phyloP scores from a whole-genome alignment of 2,329 filamentous ascomycete genomes.

The Fusarium pilosicola region DNA sequence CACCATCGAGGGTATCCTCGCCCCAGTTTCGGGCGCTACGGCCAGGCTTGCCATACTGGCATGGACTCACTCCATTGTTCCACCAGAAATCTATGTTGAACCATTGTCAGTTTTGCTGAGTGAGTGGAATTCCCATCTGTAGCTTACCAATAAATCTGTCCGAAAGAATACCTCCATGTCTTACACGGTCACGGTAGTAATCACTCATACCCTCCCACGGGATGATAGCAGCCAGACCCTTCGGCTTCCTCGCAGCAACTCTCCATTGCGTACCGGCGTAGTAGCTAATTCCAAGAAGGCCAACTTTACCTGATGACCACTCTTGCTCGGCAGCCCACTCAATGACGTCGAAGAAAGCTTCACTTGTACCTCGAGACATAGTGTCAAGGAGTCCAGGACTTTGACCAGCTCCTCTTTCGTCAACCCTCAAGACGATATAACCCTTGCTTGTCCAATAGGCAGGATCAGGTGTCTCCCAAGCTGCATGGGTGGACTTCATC shows the following conservation, averaged over 20 bases:
- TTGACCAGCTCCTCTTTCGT: conserved; percentile 60
- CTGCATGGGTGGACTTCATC: conserved; percentile 63
- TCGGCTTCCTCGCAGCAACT: conserved; percentile 57
- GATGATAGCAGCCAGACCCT: conserved; percentile 58
- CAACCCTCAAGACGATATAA: conserved; percentile 64
- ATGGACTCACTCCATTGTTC: conserved; percentile 48
- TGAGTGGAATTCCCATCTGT: fast-evolving
- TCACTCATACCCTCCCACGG: conserved; percentile 64
- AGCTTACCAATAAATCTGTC: conserved; percentile 62
- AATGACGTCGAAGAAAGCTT: conserved; percentile 60
- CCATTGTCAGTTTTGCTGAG: fast-evolving
- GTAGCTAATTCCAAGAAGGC: conserved; percentile 59
- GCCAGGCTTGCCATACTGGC: conserved; percentile 71
- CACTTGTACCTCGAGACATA: conserved; percentile 58
- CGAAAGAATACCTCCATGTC: conserved; percentile 70
- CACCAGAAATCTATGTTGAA: conserved; percentile 24
- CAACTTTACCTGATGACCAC: conserved; percentile 60
- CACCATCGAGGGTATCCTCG: conserved; percentile 65
- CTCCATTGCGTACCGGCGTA: conserved; percentile 59
- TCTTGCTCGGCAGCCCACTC: conserved; percentile 58
- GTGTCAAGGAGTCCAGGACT: conserved; percentile 58
- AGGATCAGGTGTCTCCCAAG: conserved; percentile 69
- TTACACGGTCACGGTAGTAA: conserved; percentile 65
- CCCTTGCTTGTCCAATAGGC: conserved; percentile 64
- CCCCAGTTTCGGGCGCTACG: conserved; percentile 62